phyloP scores from a whole-genome alignment of 1,139 yeast genomes.

The Scheffersomyces titani region DNA sequence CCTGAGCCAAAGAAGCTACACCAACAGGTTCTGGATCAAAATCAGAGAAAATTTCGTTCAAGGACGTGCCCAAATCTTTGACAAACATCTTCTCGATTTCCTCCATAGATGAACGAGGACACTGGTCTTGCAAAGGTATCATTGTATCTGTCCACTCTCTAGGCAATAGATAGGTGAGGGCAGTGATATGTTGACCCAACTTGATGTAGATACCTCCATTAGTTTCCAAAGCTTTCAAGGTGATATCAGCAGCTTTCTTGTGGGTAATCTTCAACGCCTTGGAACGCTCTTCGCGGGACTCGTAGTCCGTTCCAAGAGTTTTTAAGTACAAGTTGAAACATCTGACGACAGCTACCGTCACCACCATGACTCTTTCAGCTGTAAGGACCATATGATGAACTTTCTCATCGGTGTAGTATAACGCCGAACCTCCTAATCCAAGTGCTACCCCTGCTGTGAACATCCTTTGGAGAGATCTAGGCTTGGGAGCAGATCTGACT shows the following conservation, averaged over 20 bases:
- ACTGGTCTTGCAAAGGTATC: constrained; percentile 88
- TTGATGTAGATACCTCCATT: constrained; percentile 95
- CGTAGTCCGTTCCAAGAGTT: constrained; percentile 50
- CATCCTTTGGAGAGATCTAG: constrained; percentile 6
- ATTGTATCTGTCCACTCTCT: constrained; percentile 93
- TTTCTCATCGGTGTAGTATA: constrained; percentile 37
- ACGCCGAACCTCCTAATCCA: constrained; percentile 29
- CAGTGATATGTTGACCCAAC: constrained; percentile 91
- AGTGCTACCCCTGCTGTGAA: constrained; percentile 33
- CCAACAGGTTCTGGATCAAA: constrained; percentile 83
- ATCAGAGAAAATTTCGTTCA: constrained; percentile 66
- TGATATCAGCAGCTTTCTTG: constrained; percentile 71
- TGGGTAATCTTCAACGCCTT: constrained; percentile 62
- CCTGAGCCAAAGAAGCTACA: constrained; percentile 95
- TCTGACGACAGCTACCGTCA: constrained; percentile 59
- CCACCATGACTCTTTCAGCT: constrained; percentile 60
- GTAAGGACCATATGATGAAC: constrained; percentile 39
- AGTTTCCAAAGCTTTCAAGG: constrained; percentile 73
- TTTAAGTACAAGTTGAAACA: constrained; percentile 68
- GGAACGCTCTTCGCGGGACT: constrained; percentile 48
- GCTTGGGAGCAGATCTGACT: not conserved
- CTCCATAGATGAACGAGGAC: constrained; percentile 77
- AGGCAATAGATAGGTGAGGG: constrained; percentile 88
- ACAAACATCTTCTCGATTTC: constrained; percentile 68
- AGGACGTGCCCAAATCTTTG: constrained; percentile 60